Percentiles rank a stretch among this genome's conserved stretches.
Conservation (phyloP, 306 rosid species). For the Acmispon strigosus region DNA sequence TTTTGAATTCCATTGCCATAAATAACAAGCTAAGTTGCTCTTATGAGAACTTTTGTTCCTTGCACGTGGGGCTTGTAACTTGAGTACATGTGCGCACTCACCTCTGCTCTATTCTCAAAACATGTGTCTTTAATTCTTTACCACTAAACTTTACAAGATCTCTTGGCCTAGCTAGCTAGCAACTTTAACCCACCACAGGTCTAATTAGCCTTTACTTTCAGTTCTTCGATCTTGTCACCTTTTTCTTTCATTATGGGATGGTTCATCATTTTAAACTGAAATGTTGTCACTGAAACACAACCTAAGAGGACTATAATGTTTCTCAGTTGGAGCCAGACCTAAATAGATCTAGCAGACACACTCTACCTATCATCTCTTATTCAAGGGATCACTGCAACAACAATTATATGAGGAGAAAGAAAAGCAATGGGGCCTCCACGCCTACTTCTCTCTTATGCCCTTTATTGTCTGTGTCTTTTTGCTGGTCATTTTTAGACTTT, state of each 20-base stretch:
- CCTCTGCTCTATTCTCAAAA: neutral
- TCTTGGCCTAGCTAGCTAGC: neutral
- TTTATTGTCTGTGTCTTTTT: neutral
- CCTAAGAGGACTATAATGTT: neutral
- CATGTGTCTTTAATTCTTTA: neutral
- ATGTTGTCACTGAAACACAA: neutral
- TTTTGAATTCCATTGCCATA: neutral
- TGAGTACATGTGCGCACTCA: slow-evolving; percentile 8
- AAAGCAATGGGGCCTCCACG: neutral
- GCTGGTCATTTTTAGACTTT: neutral
- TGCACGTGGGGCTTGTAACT: slow-evolving; percentile 35
- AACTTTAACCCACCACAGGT: slow-evolving; percentile 15
- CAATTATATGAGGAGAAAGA: neutral
- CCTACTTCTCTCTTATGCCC: neutral
- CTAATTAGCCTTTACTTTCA: neutral
- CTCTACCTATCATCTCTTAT: neutral
- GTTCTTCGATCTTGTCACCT: slow-evolving; percentile 1
- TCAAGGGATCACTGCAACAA: neutral
- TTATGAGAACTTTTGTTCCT: neutral
- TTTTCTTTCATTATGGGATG: no score
- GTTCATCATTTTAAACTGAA: neutral
- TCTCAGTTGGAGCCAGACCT: neutral
- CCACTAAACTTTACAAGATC: neutral
- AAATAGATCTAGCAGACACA: neutral
- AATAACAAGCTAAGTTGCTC: neutral